Evolutionary conservation across 331 rosid genomes (phyloP), one percentile per base, ranked within the genome.

Genomic region (Arachis monticola): DNA sequence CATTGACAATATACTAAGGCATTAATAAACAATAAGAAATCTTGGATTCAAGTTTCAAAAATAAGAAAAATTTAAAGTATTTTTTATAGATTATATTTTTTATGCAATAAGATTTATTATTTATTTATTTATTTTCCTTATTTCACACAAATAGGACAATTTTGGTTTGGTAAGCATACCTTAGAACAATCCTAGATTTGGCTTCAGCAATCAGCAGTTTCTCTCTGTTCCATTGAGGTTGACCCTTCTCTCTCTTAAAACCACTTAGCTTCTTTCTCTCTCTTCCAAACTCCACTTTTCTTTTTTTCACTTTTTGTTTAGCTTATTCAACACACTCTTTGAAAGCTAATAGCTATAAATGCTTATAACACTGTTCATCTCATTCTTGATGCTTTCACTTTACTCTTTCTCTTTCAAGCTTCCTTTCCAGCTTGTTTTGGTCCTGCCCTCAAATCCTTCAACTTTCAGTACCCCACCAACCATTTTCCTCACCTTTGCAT

Each of bases 391-490:
- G 86, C 96, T 86, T 82, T 86, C 0, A 78, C 93, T 85, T 85
- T 82, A 87, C 96, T 82, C 79, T 88, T 51, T 59, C 80, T 79
- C 60, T 76, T 53, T 85, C 95, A 92, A 82, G 82, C 88, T 81
- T 83, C 85, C 94, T 89, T 89, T 93, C 87, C 92, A 88, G 88
- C 93, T 86, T 52, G 88, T 80, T 81, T 35, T 69, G 87, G 87
- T 56, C 92, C 88, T 83, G 70, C 85, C 64, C 87, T 82, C 82
- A 31, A 11, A 12, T 84, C 83, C 59, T 53, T 82, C 79, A 83
- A 58, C 70, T 75, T 75, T 67, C 84, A 81, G 72, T 72, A 77
- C 80, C 86, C 83, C 90, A 89, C 93, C 90, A 87, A 89, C 97
- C 89, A 79, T 86, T 91, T 84, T 69, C 80, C 87, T 82, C 87